phyloP scores from a whole-genome alignment of 1,284 basidiomycete species.

The Chalciporus sp. region DNA sequence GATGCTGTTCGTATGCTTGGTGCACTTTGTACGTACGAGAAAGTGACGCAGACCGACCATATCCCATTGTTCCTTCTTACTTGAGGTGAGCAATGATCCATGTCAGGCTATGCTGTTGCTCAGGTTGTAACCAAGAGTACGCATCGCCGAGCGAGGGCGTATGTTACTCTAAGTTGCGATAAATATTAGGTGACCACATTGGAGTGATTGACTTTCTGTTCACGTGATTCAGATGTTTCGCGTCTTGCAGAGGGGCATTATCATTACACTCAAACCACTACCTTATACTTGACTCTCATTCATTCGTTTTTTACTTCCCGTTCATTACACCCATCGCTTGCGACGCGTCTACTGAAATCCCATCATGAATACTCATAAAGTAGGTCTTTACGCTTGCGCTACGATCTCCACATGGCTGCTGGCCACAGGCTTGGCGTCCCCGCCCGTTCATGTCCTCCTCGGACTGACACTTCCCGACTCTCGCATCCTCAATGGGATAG shows the following conservation, averaged over 20 bases:
- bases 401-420: constrained; percentile 25
- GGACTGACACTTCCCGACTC: constrained; percentile 31
- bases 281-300: too few relatives aligned
- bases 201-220: constrained; percentile 15
- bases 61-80: too few relatives aligned
- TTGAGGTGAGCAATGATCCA: too few relatives aligned
- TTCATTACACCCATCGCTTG: neutral
- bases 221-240: constrained; percentile 27
- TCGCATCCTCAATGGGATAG: constrained; percentile 29
- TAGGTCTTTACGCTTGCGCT: constrained; percentile 29
- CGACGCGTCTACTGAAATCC: constrained; percentile 1
- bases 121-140: neutral
- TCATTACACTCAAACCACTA: neutral
- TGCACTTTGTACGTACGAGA: neutral
- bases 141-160: too few relatives aligned
- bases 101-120: too few relatives aligned
- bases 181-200: neutral
- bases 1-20: neutral
- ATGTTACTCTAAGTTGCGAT: too few relatives aligned
- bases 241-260: neutral
- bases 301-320: neutral
- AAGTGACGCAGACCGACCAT: neutral
- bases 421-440: constrained; percentile 28
- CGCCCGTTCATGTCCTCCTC: constrained; percentile 28
- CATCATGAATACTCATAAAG: constrained; percentile 27